These are phyloP conservation scores for Drechslerella stenobrocha DNA, from an alignment of 2,329 filamentous ascomycete species.

Conservation along the genomic window DNA sequence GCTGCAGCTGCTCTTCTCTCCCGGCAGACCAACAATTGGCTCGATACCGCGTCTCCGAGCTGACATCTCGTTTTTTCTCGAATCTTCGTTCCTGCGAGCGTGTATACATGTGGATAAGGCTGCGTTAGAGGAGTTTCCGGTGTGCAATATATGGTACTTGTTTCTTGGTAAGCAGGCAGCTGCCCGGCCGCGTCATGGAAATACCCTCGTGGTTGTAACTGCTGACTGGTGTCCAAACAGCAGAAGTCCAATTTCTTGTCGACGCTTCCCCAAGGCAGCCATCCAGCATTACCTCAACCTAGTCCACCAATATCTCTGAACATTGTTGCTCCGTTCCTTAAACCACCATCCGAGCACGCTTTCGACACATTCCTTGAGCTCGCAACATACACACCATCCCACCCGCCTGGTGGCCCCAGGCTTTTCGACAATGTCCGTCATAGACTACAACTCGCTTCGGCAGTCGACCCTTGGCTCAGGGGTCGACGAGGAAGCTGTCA, in stretches of 20 bases:
- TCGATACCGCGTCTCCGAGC: not conserved
- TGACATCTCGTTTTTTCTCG: conserved; percentile 41
- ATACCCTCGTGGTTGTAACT: not conserved
- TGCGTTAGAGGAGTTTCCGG: too few species aligned
- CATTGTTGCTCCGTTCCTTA: too few species aligned
- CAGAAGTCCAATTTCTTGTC: not conserved
- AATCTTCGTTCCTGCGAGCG: conserved; percentile 19
- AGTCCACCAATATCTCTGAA: too few species aligned
- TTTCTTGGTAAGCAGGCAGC: conserved; percentile 10
- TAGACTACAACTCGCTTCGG: conserved; percentile 76
- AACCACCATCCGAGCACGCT: too few species aligned
- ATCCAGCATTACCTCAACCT: not conserved
- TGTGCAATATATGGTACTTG: too few species aligned
- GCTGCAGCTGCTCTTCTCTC: conserved; percentile 14
- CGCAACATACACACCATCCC: conserved; percentile 1
- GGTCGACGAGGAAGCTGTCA: conserved; percentile 93
- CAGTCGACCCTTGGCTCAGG: conserved; percentile 83
- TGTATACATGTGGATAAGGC: too few species aligned
- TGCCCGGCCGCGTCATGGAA: conserved; percentile 28
- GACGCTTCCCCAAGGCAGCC: not conserved
- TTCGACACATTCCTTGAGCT: not conserved
- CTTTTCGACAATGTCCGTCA: conserved; percentile 55
- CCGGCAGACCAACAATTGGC: not conserved
- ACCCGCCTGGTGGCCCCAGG: conserved; percentile 1
- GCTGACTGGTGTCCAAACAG: not conserved